Evolutionary conservation across 495 filamentous ascomycete genomes (phyloP), one percentile per base, ranked within the genome.

Genomic region (Neurospora sp.): DNA sequence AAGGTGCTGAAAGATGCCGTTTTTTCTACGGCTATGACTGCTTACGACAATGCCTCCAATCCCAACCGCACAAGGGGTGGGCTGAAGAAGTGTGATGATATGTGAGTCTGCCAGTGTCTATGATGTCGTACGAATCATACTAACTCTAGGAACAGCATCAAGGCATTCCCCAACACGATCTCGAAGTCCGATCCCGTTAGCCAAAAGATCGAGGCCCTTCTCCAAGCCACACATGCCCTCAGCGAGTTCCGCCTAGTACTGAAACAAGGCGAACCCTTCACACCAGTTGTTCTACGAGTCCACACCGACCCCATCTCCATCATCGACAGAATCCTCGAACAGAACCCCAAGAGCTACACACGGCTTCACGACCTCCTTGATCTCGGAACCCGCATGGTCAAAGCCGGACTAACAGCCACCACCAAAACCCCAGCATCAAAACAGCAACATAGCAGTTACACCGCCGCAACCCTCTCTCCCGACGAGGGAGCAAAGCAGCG

Each of bases 21-120:
- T 22, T 82, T 93, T 40, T 85, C 88, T 16, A 84, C 88, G 22
- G 91, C 91, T 1, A 90, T 93, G 84, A 84, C 88, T 16, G 88
- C 88, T 4, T 98, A 95, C 78, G 93, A 97, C 76, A 95, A 94
- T 76, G 93, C 94, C 40, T 94, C 91, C 70, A 98, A 97, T 80
- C 92, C 93, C 7, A 96, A 96, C 75, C 86, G 89, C 75, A 92
- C 88, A 9, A 87, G 93, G 72, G 94, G 94, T 12, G 93, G 91
- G 6, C 87, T 97, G 78, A 94, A 93, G 78, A 92, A 88, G 82
- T 93, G 93, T 59, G 88, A 90, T 75, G 93, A 97, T 48, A 93
- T 94, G 90, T 93, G 84, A 83, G 91, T 83, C 40, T 39, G 18
- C 9, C 48, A 12, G 37, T 40, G 16, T 35, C 3, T 35, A 9